Conservation (phyloP, 768 basidiomycete species). For the Boletus reticuloceps region DNA sequence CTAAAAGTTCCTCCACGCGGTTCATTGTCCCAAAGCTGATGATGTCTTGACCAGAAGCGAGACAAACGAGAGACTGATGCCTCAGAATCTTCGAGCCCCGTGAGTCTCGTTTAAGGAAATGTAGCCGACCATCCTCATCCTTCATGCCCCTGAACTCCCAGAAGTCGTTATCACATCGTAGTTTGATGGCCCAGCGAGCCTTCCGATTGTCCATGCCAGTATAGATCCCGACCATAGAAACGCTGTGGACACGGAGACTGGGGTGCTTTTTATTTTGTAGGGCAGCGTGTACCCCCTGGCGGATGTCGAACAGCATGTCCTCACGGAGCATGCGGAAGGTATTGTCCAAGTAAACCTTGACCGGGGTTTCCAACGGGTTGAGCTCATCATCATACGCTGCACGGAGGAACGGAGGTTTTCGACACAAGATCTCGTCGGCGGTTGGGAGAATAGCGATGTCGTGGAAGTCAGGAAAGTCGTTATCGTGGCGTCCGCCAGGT, state of each 20-base stretch:
- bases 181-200: constrained; percentile 41
- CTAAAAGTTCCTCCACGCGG: constrained; percentile 54
- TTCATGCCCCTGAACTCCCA: constrained; percentile 30
- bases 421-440: constrained; percentile 51
- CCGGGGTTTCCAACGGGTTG: constrained; percentile 26
- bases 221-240: constrained; percentile 38
- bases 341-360: constrained; percentile 54
- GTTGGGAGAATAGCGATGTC: constrained; percentile 63
- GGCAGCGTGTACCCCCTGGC: constrained; percentile 48
- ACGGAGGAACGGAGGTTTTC: constrained; percentile 48
- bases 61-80: constrained; percentile 53
- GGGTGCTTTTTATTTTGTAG: constrained; percentile 35
- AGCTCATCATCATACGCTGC: constrained; percentile 25
- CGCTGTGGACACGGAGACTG: constrained; percentile 28
- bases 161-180: constrained; percentile 36
- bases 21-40: constrained; percentile 53
- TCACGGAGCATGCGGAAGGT: constrained; percentile 65
- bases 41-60: constrained; percentile 46
- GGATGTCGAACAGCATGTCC: constrained; percentile 58
- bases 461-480: constrained; percentile 58
- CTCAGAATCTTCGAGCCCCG: constrained; percentile 37
- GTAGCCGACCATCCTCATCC: constrained; percentile 31
- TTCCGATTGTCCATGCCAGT: constrained; percentile 19
- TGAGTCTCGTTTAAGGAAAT: constrained; percentile 33
- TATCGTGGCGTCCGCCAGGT: constrained; percentile 69